Conservation (phyloP, 2,329 filamentous ascomycete genomes). For the Blumeriella jaapii region DNA sequence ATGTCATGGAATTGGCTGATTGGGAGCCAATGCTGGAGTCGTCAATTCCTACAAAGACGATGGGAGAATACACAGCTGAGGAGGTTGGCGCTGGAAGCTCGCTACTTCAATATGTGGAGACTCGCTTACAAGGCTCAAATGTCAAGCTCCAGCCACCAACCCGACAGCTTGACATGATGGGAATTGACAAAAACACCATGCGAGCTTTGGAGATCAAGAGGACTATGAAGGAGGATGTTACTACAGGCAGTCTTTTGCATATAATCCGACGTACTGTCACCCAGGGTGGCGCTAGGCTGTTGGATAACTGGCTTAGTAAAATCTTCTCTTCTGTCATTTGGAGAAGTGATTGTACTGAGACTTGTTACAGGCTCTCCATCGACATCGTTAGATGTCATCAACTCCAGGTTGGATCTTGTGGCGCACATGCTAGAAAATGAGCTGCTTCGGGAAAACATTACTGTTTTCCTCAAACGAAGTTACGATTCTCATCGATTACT, state of each 20-base stretch:
- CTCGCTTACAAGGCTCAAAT: constrained; percentile 63
- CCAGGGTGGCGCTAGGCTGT: constrained; percentile 74
- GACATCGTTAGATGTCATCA: constrained; percentile 71
- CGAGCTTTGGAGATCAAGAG: constrained; percentile 79
- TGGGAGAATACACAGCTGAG: constrained; percentile 46
- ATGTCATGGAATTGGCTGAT: constrained; percentile 30
- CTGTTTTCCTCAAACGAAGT: constrained; percentile 57
- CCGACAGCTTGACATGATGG: constrained; percentile 71
- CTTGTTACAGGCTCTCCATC: constrained; percentile 56
- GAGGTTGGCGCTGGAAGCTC: constrained; percentile 71
- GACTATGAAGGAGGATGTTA: constrained; percentile 69
- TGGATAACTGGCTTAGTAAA: constrained; percentile 72
- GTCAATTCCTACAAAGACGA: constrained; percentile 43
- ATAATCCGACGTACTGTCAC: constrained; percentile 84
- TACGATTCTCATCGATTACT: constrained; percentile 82
- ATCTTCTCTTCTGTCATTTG: constrained; percentile 1
- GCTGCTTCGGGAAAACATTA: constrained; percentile 58
- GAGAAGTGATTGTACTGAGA: constrained; percentile 3
- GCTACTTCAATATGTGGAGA: constrained; percentile 74
- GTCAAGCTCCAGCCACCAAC: constrained; percentile 77
- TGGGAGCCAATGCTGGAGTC: constrained; percentile 74
- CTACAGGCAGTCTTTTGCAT: constrained; percentile 78
- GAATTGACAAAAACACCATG: constrained; percentile 84
- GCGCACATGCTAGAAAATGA: constrained; percentile 57
- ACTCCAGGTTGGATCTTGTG: constrained; percentile 70